These are phyloP conservation scores for Ogataea haglerorum DNA, from an alignment of 805 yeast genomes.

Conservation along the genomic window DNA sequence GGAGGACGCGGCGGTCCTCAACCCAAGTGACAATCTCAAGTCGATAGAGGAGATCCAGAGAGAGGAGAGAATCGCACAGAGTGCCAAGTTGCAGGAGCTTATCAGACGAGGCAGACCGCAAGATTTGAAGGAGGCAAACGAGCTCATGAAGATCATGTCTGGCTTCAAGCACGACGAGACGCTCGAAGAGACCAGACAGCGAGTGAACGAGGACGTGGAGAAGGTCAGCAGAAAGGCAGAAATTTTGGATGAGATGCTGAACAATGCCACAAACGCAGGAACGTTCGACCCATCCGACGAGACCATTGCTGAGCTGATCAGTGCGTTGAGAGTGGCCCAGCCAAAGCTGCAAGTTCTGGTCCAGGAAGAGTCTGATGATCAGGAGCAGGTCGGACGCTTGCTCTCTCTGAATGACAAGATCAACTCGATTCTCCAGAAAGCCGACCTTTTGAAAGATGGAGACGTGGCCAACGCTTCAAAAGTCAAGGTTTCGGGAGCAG, in stretches of 20 bases:
- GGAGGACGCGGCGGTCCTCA: conserved; percentile 90
- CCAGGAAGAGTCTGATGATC: conserved; percentile 73
- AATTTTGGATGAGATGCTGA: conserved; percentile 82
- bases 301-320: conserved; percentile 73
- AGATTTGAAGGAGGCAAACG: conserved; percentile 94
- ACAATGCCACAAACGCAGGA: conserved; percentile 42
- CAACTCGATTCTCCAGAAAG: conserved; percentile 65
- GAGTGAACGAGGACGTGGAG: conserved; percentile 79
- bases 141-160: conserved; percentile 96
- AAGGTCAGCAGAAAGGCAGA: conserved; percentile 83
- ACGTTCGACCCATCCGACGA: conserved; percentile 51
- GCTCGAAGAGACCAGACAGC: conserved; percentile 66
- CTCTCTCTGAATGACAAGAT: conserved; percentile 72
- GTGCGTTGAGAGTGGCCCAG: conserved; percentile 75
- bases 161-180: conserved; percentile 87
- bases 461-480: conserved; percentile 49
- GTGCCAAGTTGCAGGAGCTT: conserved; percentile 92
- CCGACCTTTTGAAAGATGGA: conserved; percentile 61
- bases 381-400: conserved; percentile 59
- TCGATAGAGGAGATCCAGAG: conserved; percentile 86
- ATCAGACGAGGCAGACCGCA: conserved; percentile 94
- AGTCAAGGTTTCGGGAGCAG: conserved; percentile 32
- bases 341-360: conserved; percentile 84
- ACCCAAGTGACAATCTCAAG: conserved; percentile 82
- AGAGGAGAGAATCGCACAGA: conserved; percentile 89